phyloP scores from a whole-genome alignment of 805 yeast species.

The Candida nitratophila region DNA sequence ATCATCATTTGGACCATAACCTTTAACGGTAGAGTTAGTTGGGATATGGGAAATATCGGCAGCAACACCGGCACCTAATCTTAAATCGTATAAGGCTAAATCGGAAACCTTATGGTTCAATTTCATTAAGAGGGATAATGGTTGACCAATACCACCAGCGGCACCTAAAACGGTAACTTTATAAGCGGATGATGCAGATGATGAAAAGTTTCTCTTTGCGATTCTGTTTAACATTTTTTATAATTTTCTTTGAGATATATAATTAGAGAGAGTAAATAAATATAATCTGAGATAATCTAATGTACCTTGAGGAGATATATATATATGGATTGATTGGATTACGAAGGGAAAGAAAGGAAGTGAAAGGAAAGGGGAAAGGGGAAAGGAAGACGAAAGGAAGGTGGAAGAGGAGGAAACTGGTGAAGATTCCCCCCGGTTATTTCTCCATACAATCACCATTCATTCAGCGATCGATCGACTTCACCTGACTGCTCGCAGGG shows the following conservation, averaged over 20 bases:
- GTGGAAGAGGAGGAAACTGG: neutral
- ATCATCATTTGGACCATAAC: conserved; percentile 77
- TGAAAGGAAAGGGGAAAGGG: neutral
- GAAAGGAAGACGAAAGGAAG: neutral
- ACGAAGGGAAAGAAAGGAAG: neutral
- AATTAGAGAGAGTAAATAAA: neutral
- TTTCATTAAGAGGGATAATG: conserved; percentile 75
- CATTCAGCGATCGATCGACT: neutral
- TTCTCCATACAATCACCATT: too few relatives aligned
- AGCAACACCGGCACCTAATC: conserved; percentile 95
- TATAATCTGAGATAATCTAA: too few relatives aligned
- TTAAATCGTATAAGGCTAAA: conserved; percentile 79
- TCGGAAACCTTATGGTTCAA: conserved; percentile 83
- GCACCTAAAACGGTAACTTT: conserved; percentile 80
- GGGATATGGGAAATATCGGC: conserved; percentile 93
- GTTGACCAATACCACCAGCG: conserved; percentile 95
- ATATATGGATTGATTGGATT: too few relatives aligned
- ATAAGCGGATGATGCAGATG: conserved; percentile 60
- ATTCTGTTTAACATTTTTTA: conserved; percentile 49
- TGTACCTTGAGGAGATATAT: too few relatives aligned
- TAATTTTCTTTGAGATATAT: too few relatives aligned
- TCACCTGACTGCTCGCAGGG: too few relatives aligned
- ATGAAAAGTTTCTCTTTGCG: conserved; percentile 49
- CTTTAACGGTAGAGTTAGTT: conserved; percentile 82
- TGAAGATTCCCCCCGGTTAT: neutral